Percentiles rank a stretch among this genome's conserved stretches.
Evolutionary conservation across 1,284 basidiomycete species (phyloP).

Genomic region (Hemileia vastatrix): DNA sequence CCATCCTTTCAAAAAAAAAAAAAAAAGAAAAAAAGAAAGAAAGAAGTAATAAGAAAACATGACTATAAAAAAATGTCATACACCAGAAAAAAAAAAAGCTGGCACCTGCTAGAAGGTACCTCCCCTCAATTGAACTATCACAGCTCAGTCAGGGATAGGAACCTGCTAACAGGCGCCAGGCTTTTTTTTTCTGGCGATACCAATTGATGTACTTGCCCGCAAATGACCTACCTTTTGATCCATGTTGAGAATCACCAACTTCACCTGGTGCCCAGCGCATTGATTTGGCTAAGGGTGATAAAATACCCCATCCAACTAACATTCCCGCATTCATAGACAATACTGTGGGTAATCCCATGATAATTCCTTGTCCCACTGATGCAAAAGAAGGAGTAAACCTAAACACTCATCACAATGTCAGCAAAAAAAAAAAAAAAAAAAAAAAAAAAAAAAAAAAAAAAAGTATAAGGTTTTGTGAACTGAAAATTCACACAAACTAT

Average conservation of each 20-base stretch:
- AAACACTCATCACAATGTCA: background rate
- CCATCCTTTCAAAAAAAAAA: constrained; percentile 28
- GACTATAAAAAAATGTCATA: background rate
- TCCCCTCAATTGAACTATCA: no score
- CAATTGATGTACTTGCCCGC: constrained; percentile 27
- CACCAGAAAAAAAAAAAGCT: background rate
- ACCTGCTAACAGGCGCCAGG: no score
- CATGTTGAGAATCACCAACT: constrained; percentile 69
- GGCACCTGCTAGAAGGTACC: no score
- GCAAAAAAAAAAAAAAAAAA: background rate
- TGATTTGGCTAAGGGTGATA: constrained; percentile 73
- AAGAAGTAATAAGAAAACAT: constrained; percentile 55
- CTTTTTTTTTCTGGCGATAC: no score
- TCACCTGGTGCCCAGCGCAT: constrained; percentile 82
- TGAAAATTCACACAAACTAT: no score
- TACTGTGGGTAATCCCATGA: constrained; percentile 94
- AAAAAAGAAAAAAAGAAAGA: background rate
- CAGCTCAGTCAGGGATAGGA: no score
- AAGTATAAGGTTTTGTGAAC: background rate
- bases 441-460: background rate
- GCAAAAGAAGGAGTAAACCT: constrained; percentile 78
- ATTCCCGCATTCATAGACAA: constrained; percentile 91
- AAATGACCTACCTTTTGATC: constrained; percentile 56
- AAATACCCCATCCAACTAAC: constrained; percentile 85
- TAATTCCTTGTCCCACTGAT: constrained; percentile 87